phyloP scores from a whole-genome alignment of 2,329 filamentous ascomycete genomes.

The Mollisiaceae sp. region DNA sequence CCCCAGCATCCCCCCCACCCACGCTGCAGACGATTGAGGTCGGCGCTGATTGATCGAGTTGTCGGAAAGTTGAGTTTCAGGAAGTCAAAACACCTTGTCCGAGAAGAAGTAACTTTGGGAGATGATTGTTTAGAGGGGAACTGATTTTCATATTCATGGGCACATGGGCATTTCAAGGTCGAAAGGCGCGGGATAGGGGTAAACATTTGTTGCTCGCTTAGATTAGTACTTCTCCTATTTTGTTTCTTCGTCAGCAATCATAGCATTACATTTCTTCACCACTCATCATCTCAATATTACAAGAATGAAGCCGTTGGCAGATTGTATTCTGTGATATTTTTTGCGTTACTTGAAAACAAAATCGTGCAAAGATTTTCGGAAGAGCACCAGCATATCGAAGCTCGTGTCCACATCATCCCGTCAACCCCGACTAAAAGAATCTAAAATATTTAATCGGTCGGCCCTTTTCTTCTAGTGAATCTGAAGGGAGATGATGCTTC shows the following conservation, averaged over 20 bases:
- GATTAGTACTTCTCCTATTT: background rate
- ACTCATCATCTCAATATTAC: background rate
- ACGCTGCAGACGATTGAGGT: background rate
- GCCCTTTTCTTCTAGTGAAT: no score
- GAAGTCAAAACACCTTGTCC: background rate
- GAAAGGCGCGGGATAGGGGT: background rate
- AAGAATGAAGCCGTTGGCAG: background rate
- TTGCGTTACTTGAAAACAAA: background rate
- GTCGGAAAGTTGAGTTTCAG: background rate
- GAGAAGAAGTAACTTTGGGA: background rate
- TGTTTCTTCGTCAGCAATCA: background rate
- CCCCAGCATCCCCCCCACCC: background rate
- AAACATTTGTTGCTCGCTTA: background rate
- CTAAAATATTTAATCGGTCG: no score
- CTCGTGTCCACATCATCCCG: no score
- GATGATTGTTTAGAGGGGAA: background rate
- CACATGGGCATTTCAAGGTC: background rate
- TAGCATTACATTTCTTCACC: background rate
- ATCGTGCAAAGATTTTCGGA: background rate
- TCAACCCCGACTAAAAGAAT: background rate
- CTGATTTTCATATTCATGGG: background rate
- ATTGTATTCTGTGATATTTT: background rate
- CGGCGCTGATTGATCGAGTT: background rate
- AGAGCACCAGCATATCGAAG: no score
- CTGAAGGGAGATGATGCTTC: background rate